Evolutionary conservation across 1,284 basidiomycete species (phyloP).

Genomic region (Puccinia novopanici): DNA sequence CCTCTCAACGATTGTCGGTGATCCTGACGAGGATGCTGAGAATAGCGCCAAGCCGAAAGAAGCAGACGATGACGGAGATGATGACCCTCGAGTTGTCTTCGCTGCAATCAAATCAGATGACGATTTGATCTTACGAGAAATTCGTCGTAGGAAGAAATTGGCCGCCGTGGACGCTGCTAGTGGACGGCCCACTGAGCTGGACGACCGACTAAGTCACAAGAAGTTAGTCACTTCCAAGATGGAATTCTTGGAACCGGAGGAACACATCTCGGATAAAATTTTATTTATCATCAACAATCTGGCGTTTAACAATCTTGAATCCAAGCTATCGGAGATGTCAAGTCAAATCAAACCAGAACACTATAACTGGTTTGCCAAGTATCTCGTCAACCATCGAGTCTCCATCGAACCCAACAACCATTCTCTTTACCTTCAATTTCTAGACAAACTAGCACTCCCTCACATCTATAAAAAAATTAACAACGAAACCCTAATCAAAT

Average conservation of each 20-base stretch:
- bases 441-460: constrained; percentile 76
- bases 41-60: constrained; percentile 7
- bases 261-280: constrained; percentile 88
- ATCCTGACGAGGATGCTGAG: constrained; percentile 23
- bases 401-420: constrained; percentile 98
- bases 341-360: constrained; percentile 77
- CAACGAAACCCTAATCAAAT: constrained; percentile 90
- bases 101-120: constrained; percentile 38
- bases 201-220: constrained; percentile 60
- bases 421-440: constrained; percentile 85
- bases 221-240: constrained; percentile 63
- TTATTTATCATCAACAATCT: constrained; percentile 98
- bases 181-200: not conserved
- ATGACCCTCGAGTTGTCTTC: constrained; percentile 26
- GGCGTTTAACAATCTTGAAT: constrained; percentile 87
- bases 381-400: constrained; percentile 93
- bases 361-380: constrained; percentile 94
- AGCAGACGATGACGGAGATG: constrained; percentile 18
- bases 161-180: constrained; percentile 9
- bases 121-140: constrained; percentile 41
- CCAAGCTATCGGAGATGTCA: constrained; percentile 80
- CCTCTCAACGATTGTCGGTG: constrained; percentile 36
- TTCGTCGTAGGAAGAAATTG: constrained; percentile 32
- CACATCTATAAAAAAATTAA: constrained; percentile 71
- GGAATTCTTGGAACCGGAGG: constrained; percentile 70